Evolutionary conservation across 2,329 filamentous ascomycete species (phyloP), one percentile per base, ranked within the genome.

Genomic region (Trichoderma sp.): DNA sequence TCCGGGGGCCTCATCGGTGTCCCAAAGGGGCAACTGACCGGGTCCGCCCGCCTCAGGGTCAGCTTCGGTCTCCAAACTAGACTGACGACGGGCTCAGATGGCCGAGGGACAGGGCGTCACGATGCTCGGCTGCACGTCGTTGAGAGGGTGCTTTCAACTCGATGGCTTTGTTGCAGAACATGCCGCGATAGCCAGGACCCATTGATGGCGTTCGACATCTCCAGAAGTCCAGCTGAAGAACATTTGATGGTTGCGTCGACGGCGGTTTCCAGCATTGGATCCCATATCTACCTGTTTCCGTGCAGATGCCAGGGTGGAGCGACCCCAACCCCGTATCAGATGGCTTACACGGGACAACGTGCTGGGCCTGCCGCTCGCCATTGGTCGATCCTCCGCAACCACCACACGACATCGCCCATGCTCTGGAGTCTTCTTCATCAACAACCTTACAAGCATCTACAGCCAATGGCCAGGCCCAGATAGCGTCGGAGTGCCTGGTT

Each of bases 341-440:
- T 64, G 59, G 44, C 41, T 45, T 52, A 21, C 24, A 56, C 64
- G 21, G 52, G 28, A 41, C 51, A 66, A 63, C 64, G 64, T 66
- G 64, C 41, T 57, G 59, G 39, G 17, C 24, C 34, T 12, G 21
- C 26, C 52, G 50, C 60, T 19, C 51, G 48, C 51, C 56, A 66
- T 66, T 66, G 64, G 60, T 39, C 64, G 44, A 64, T 66, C 43
- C 45, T 63, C 45, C 45, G 45, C 57, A 47, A 41, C 19, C 34
- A 21, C 44, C n/a, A 24, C n/a, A 45, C 54, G 45, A 21, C 43
- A 28, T 30, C 50, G 24, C 55, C 24, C 63, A 56, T 44, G 50
- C 57, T 61, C 56, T 65, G 21, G 63, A 30, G 43, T 51, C 39
- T 39, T 44, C 21, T 39, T 39, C 28, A 55, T 64, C 54, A 39